phyloP scores from a whole-genome alignment of 73 alveolate genomes.

The Urostyla sp. region DNA sequence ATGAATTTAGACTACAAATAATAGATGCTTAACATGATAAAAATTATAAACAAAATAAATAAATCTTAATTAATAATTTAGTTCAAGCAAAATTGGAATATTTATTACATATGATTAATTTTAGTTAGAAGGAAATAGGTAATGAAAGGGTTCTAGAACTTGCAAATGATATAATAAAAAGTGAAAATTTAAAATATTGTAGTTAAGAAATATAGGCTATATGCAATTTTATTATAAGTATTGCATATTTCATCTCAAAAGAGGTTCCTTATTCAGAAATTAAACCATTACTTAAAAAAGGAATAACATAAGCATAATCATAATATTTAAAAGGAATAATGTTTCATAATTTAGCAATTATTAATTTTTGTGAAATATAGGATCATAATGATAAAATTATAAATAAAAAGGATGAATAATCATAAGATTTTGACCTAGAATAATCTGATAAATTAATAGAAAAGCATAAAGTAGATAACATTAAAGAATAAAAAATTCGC shows the following conservation, averaged over 20 bases:
- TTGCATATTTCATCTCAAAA: constrained; percentile 2
- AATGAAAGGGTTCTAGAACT: neutral
- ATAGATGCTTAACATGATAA: too few species aligned
- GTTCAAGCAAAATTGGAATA: constrained; percentile 16
- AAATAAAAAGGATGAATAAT: neutral
- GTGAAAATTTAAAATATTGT: neutral
- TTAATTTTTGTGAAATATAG: constrained; percentile 32
- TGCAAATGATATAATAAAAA: constrained; percentile 1
- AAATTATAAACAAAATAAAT: too few species aligned
- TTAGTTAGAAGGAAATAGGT: neutral
- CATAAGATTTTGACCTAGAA: neutral
- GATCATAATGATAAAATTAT: constrained; percentile 41
- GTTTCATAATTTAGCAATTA: constrained; percentile 39
- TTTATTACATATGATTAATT: constrained; percentile 6
- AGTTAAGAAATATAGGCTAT: neutral
- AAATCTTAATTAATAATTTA: neutral
- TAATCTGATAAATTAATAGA: neutral
- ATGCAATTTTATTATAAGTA: constrained; percentile 5
- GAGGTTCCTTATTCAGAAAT: neutral
- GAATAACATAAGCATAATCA: neutral
- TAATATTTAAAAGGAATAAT: neutral
- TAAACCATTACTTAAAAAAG: constrained; percentile 3
- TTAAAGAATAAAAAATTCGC: neutral
- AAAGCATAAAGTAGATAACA: neutral
- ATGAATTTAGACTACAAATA: too few species aligned